These are phyloP conservation scores for Phytophthora pseudosyringae DNA, from an alignment of 352 stramenopile genomes.

Conservation along the genomic window DNA sequence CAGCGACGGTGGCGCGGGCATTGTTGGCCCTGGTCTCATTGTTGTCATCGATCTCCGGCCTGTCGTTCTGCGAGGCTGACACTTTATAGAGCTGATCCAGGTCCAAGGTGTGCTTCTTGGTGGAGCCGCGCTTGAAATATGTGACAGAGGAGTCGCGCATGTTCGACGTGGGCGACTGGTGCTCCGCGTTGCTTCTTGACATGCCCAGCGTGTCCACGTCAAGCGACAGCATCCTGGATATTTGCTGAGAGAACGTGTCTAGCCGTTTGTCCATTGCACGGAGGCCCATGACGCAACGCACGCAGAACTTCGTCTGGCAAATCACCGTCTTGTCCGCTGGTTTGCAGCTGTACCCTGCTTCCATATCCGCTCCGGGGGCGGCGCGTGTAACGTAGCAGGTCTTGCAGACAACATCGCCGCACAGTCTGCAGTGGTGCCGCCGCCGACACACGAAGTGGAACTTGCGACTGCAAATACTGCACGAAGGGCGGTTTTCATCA, in stretches of 20 bases:
- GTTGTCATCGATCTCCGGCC: conserved; percentile 4
- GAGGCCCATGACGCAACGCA: conserved; percentile 57
- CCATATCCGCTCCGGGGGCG: conserved; percentile 32
- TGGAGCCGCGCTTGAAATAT: conserved; percentile 44
- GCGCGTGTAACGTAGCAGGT: conserved; percentile 53
- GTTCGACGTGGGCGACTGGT: conserved; percentile 3
- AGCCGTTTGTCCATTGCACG: conserved; percentile 46
- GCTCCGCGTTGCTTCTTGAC: conserved; percentile 12
- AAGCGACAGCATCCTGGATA: conserved; percentile 38
- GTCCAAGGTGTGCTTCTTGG: conserved; percentile 36
- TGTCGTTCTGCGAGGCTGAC: conserved; percentile 7
- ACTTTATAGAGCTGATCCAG: conserved; percentile 42
- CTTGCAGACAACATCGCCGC: conserved; percentile 58
- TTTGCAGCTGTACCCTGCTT: conserved; percentile 11
- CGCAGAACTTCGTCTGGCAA: conserved; percentile 61
- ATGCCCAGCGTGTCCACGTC: conserved; percentile 14
- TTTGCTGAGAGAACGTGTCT: conserved; percentile 38
- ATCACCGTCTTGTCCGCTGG: conserved; percentile 16
- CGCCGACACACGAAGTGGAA: conserved; percentile 45
- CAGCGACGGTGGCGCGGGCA: neutral
- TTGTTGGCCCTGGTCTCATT: conserved; percentile 5
- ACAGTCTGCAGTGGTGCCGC: conserved; percentile 59
- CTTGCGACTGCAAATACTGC: conserved; percentile 40
- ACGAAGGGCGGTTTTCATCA: conserved; percentile 33
- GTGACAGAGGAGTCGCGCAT: conserved; percentile 27